Base-by-base conservation (phyloP, 345 rosid genomes). In the Arabis alpina region DNA sequence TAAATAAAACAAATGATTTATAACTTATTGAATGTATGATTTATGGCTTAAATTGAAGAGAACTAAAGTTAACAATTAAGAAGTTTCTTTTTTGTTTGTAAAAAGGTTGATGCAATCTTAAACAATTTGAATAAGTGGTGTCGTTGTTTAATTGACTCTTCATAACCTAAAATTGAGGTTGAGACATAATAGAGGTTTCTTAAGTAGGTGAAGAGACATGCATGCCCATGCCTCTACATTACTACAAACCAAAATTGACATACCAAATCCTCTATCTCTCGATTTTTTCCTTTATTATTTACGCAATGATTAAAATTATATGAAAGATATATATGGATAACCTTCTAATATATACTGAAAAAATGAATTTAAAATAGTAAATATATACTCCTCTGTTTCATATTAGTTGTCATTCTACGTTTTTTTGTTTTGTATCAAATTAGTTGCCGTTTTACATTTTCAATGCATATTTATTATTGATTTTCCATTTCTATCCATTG, bases 141-240 rank as follows among this genome's bases (percentile, higher is more conserved):
- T 64, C 66, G 36, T 49, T 64, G 15, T 50, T 43, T 73, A 66
- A 50, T 65, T 58, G 77, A 41, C 61, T 51, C 67, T 58, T 50
- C 54, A n/a, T 50, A 41, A 73, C 72, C 61, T 66, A 73, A 50
- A 27, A 72, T 30, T 41, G 61, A 73, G 77, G 77, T 50, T 42
- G 67, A 28, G 55, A 73, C 66, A 41, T 58, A 40, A 65, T 39
- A 72, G 65, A 56, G 7, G 66, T 64, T 64, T 64, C 58, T 28
- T 73, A 73, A 64, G 59, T 64, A 64, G 71, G 71, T 65, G 77
- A 73, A 65, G 71, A 50, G 61, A 24, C 77, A 66, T 73, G 61
- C 77, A 73, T 73, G 61, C 43, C 61, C 54, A 73, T 73, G 72
- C 54, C 72, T 48, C 53, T 41, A 42, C 47, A 32, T 66, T 51